These are phyloP conservation scores for Parathielavia hyrcaniae DNA, from an alignment of 495 filamentous ascomycete species.

Conservation along the genomic window DNA sequence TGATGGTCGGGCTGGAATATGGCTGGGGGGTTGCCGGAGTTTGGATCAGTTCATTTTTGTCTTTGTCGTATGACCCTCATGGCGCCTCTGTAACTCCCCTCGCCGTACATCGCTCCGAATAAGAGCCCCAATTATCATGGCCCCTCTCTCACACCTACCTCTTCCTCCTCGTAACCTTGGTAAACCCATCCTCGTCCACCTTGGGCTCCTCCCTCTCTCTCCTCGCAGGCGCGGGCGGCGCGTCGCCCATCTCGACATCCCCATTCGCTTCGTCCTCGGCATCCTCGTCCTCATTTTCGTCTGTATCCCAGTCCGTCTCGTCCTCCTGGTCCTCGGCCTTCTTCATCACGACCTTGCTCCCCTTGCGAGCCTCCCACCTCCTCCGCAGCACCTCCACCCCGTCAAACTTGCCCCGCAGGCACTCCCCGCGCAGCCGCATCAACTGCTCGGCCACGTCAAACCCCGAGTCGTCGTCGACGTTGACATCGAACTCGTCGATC, in stretches of 20 bases:
- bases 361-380: conserved; percentile 55
- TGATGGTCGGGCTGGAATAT: neutral
- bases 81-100: neutral
- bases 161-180: conserved; percentile 75
- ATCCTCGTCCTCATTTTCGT: conserved; percentile 34
- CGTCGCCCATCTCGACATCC: conserved; percentile 71
- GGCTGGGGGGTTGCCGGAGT: conserved; percentile 7
- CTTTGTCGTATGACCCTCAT: neutral
- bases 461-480: conserved; percentile 82
- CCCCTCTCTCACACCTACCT: conserved; percentile 33
- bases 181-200: conserved; percentile 91
- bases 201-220: conserved; percentile 65
- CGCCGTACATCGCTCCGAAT: neutral
- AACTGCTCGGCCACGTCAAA: conserved; percentile 67
- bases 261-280: conserved; percentile 49
- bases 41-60: conserved; percentile 1
- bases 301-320: conserved; percentile 52
- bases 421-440: conserved; percentile 57
- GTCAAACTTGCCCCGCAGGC: conserved; percentile 56
- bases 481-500: conserved; percentile 90
- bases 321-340: conserved; percentile 54
- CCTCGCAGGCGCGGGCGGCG: conserved; percentile 51
- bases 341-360: conserved; percentile 51
- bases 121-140: neutral
- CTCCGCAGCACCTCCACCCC: conserved; percentile 62